Conservation (phyloP, 345 rosid genomes). For the Conringia planisiliqua region DNA sequence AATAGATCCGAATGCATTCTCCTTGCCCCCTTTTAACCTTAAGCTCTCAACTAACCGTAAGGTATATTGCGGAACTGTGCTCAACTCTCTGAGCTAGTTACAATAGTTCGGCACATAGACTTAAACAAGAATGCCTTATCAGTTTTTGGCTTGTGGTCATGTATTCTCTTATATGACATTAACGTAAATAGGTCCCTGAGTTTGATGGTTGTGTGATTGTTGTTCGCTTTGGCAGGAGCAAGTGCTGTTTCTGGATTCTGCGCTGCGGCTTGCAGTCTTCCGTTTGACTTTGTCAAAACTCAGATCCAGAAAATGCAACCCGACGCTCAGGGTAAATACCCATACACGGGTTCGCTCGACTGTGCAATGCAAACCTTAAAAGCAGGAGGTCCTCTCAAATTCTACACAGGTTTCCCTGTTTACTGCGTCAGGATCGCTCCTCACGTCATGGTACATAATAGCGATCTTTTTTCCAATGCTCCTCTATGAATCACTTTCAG, state of each 20-base stretch:
- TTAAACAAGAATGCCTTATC: not conserved
- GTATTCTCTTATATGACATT: not conserved
- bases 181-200: not conserved
- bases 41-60: not conserved
- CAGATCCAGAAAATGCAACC: conserved; percentile 99
- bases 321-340: conserved; percentile 86
- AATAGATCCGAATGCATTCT: not conserved
- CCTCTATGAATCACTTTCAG: not conserved
- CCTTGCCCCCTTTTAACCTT: not conserved
- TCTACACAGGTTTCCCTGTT: conserved; percentile 96
- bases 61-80: not conserved
- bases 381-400: conserved; percentile 82
- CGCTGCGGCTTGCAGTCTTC: conserved; percentile 94
- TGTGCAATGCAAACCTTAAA: conserved; percentile 80
- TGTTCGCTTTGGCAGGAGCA: conserved; percentile 55
- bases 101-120: not conserved
- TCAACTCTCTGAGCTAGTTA: not conserved
- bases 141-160: not conserved
- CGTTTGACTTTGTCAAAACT: conserved; percentile 95
- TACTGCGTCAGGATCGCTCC: conserved; percentile 96
- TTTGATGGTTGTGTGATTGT: conserved; percentile 1
- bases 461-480: not conserved
- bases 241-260: conserved; percentile 89
- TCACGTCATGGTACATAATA: conserved; percentile 84
- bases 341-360: conserved; percentile 86